phyloP scores from a whole-genome alignment of 2,329 filamentous ascomycete species.

The Claviceps purpurea region DNA sequence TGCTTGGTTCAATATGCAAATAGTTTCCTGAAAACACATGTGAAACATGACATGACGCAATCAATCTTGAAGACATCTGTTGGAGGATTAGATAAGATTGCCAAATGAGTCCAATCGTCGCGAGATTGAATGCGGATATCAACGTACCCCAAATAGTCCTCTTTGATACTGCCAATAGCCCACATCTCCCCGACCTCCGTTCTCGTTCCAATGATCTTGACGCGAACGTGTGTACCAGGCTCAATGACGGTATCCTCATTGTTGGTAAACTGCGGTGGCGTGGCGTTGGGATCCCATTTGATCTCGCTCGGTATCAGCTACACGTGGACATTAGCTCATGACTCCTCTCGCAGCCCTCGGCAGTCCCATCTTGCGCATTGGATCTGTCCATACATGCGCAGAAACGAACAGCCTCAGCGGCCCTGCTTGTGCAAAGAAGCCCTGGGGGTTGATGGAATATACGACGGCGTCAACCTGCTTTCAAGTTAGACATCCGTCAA shows the following conservation, averaged over 20 bases:
- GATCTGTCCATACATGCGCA: conserved; percentile 52
- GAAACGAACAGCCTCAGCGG: conserved; percentile 69
- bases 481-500: conserved; percentile 17
- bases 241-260: conserved; percentile 90
- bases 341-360: not conserved
- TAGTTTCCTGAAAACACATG: not conserved
- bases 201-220: conserved; percentile 88
- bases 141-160: conserved; percentile 54
- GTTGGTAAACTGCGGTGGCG: conserved; percentile 92
- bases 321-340: not conserved
- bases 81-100: not conserved
- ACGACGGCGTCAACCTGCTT: conserved; percentile 84
- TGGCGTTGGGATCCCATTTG: conserved; percentile 89
- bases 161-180: conserved; percentile 95
- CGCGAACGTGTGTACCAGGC: conserved; percentile 79
- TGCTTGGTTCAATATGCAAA: too few species aligned
- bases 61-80: conserved; percentile 16
- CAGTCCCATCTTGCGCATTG: not conserved
- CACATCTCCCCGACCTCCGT: conserved; percentile 92
- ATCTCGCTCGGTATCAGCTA: conserved; percentile 86
- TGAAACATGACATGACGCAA: not conserved
- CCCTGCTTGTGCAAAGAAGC: conserved; percentile 78
- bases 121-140: not conserved
- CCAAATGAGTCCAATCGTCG: not conserved
- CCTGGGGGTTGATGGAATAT: conserved; percentile 78